Percentiles rank a stretch among this genome's conserved stretches.
These are phyloP conservation scores for Lasiosphaeriaceae sp. DNA, from an alignment of 495 filamentous ascomycete species.

Conservation along the genomic window DNA sequence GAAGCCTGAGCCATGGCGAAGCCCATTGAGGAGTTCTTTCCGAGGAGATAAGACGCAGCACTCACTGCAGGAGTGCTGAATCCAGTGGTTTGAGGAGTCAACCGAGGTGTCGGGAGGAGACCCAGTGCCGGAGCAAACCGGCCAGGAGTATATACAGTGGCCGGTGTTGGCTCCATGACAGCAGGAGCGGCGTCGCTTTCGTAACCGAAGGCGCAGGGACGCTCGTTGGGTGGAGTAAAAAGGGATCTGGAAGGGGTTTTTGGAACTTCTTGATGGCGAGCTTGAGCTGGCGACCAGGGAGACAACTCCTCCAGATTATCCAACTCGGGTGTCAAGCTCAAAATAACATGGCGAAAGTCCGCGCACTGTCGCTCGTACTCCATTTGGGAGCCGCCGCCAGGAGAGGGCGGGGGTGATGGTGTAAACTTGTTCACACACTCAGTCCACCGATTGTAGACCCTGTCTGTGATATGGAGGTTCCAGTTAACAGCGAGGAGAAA, in stretches of 20 bases:
- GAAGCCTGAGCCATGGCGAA: conserved; percentile 76
- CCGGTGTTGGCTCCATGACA: conserved; percentile 58
- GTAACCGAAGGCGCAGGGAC: conserved; percentile 26
- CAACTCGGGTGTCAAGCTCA: conserved; percentile 72
- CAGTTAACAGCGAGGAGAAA: conserved; percentile 88
- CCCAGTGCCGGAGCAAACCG: conserved; percentile 51
- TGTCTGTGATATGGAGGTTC: conserved; percentile 89
- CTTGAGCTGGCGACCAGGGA: conserved; percentile 24
- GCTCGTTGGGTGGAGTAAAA: conserved; percentile 25
- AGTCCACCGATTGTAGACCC: conserved; percentile 85
- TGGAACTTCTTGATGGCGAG: conserved; percentile 19
- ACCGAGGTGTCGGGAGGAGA: conserved; percentile 71
- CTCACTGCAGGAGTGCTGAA: conserved; percentile 90
- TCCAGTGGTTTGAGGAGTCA: conserved; percentile 72
- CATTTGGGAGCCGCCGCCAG: conserved; percentile 41
- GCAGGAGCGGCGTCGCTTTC: conserved; percentile 49
- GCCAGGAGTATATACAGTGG: conserved; percentile 49
- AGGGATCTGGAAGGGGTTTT: conserved; percentile 31
- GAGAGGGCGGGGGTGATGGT: conserved; percentile 60
- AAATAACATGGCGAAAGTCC: conserved; percentile 74
- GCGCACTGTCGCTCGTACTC: conserved; percentile 43
- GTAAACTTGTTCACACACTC: conserved; percentile 86
- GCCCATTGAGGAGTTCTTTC: conserved; percentile 61
- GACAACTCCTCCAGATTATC: conserved; percentile 54
- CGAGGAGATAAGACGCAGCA: conserved; percentile 54